These are phyloP conservation scores for Smallanthus sonchifolius DNA, from an alignment of 129 eudicot genomes.

Conservation along the genomic window DNA sequence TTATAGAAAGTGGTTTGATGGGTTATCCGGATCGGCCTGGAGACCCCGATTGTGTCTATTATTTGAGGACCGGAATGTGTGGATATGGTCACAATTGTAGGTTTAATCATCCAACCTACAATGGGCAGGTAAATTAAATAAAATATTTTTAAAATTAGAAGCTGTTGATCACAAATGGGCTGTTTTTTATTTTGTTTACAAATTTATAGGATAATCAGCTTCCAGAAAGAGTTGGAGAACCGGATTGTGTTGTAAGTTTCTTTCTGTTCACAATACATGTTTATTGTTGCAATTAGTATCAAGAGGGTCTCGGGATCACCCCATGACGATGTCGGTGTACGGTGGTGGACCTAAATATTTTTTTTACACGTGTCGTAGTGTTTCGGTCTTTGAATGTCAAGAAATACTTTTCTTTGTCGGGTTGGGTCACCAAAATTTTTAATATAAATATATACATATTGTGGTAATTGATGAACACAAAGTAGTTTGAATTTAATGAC, in stretches of 20 bases:
- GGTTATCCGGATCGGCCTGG: conserved; percentile 76
- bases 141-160: neutral
- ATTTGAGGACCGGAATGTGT: conserved; percentile 63
- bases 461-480: too few species aligned
- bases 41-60: conserved; percentile 74
- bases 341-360: too few species aligned
- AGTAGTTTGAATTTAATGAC: too few species aligned
- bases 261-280: neutral
- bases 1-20: conserved; percentile 3
- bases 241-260: conserved; percentile 73
- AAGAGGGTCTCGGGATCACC: neutral
- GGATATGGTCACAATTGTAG: conserved; percentile 71
- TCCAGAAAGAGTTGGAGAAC: conserved; percentile 75
- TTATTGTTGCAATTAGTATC: neutral
- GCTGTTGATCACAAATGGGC: neutral
- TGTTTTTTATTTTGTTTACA: neutral
- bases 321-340: neutral
- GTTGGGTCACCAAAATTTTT: too few species aligned
- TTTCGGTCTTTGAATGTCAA: too few species aligned
- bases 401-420: too few species aligned
- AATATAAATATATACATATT: too few species aligned
- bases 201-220: conserved; percentile 37
- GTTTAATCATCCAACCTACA: conserved; percentile 67
- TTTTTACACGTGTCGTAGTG: too few species aligned
- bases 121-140: conserved; percentile 33